Evolutionary conservation across 2,329 filamentous ascomycete species (phyloP).

Genomic region (Phialophora chinensis): DNA sequence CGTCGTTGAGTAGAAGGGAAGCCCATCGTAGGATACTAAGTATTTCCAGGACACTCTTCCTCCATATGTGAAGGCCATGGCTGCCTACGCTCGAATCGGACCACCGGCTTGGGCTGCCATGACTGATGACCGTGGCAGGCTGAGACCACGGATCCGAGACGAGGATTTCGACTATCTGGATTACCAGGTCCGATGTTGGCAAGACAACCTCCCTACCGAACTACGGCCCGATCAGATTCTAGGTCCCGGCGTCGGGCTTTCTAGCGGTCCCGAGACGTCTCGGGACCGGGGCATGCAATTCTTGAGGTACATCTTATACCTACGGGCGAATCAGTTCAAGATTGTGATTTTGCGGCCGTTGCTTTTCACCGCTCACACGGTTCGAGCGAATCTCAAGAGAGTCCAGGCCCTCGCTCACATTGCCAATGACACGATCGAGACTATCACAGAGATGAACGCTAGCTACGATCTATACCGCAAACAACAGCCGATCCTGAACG

Average conservation of each 20-base stretch:
- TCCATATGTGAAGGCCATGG: constrained; percentile 26
- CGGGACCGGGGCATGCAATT: constrained; percentile 17
- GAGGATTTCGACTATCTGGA: constrained; percentile 26
- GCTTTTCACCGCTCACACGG: constrained; percentile 20
- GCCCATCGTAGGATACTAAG: not conserved
- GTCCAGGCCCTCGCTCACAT: constrained; percentile 16
- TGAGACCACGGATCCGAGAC: constrained; percentile 20
- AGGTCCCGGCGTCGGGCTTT: not conserved
- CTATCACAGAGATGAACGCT: constrained; percentile 13
- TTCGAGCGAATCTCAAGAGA: constrained; percentile 13
- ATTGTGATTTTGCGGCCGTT: constrained; percentile 27
- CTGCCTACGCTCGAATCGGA: constrained; percentile 22
- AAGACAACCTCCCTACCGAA: constrained; percentile 24
- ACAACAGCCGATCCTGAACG: constrained; percentile 24
- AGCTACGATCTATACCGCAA: constrained; percentile 17
- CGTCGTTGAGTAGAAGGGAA: not conserved
- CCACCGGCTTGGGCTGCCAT: constrained; percentile 25
- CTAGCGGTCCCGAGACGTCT: not conserved
- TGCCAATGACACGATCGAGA: constrained; percentile 21
- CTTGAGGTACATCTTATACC: constrained; percentile 20
- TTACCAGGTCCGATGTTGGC: constrained; percentile 26
- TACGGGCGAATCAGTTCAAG: constrained; percentile 28
- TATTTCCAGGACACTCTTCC: constrained; percentile 17
- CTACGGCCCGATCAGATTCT: constrained; percentile 5
- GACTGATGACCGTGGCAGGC: constrained; percentile 23